A percentile compares a stretch with the other conserved stretches of the same genome.
These are phyloP conservation scores for Neocatenulostroma microsporum DNA, from an alignment of 2,329 filamentous ascomycete genomes.

Conservation along the genomic window DNA sequence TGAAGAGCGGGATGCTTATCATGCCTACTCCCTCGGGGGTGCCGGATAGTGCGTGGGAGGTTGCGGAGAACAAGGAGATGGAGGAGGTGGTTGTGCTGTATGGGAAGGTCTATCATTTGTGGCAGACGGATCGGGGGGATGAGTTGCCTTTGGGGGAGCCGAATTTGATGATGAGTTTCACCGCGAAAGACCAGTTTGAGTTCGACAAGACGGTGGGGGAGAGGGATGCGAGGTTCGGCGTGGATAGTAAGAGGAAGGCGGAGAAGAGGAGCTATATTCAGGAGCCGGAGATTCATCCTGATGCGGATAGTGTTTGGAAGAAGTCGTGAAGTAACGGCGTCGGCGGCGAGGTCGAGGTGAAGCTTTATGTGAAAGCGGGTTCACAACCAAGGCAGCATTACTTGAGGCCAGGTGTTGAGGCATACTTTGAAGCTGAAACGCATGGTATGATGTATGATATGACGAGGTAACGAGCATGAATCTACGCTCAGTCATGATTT, in stretches of 20 bases:
- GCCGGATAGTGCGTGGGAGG: conserved; percentile 60
- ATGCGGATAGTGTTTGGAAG: conserved; percentile 46
- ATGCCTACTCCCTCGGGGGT: conserved; percentile 56
- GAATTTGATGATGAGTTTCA: conserved; percentile 58
- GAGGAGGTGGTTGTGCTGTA: conserved; percentile 65
- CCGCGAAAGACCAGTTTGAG: conserved; percentile 42
- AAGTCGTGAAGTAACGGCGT: too few relatives aligned
- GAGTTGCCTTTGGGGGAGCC: conserved; percentile 53
- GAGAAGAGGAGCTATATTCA: conserved; percentile 47
- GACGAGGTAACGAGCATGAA: too few relatives aligned
- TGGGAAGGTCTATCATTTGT: conserved; percentile 78
- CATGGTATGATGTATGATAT: too few relatives aligned
- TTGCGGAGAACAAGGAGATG: conserved; percentile 74
- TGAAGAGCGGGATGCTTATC: conserved; percentile 71
- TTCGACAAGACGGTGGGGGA: conserved; percentile 41
- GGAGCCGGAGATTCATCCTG: conserved; percentile 39
- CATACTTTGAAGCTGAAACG: too few relatives aligned
- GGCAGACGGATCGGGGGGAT: conserved; percentile 74
- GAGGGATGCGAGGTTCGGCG: conserved; percentile 48
- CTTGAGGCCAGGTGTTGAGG: too few relatives aligned
- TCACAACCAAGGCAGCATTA: too few relatives aligned
- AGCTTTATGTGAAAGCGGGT: too few relatives aligned
- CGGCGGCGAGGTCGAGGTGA: too few relatives aligned
- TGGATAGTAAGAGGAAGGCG: conserved; percentile 46
- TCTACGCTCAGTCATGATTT: too few relatives aligned